These are phyloP conservation scores for Casuarina equisetifolia DNA, from an alignment of 306 rosid genomes.

Conservation along the genomic window DNA sequence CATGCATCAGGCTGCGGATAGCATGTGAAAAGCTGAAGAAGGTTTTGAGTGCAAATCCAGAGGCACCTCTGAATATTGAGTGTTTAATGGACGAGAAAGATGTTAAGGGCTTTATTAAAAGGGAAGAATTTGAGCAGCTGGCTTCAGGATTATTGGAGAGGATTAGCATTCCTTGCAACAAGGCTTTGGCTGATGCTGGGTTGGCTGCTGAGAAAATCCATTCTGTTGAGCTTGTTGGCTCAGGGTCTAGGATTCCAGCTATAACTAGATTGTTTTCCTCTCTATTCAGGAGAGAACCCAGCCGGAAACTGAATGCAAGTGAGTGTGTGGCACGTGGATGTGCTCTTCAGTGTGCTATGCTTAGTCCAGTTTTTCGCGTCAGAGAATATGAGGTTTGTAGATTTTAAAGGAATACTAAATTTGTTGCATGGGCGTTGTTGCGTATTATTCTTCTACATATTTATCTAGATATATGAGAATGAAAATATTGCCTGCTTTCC, in stretches of 20 bases:
- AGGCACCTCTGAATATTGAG: conserved; percentile 93
- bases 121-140: conserved; percentile 93
- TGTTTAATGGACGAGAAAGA: conserved; percentile 99
- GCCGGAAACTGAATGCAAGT: conserved; percentile 88
- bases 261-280: conserved; percentile 57
- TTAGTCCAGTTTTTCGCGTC: conserved; percentile 79
- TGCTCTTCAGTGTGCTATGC: conserved; percentile 98
- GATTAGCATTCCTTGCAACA: conserved; percentile 65
- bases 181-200: conserved; percentile 68
- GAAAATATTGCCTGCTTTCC: background rate
- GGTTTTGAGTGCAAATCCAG: conserved; percentile 91
- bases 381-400: conserved; percentile 89
- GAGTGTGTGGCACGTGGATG: conserved; percentile 99
- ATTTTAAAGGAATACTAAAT: conserved; percentile 18
- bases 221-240: conserved; percentile 93
- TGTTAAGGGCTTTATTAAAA: conserved; percentile 81
- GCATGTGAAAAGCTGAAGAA: conserved; percentile 96
- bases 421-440: conserved; percentile 14
- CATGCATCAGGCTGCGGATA: conserved; percentile 67
- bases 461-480: background rate
- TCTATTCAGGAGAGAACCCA: conserved; percentile 72
- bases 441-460: background rate
- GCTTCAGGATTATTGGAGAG: conserved; percentile 64
- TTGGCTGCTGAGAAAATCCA: conserved; percentile 58
- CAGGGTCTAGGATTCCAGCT: conserved; percentile 95